Base-by-base conservation (phyloP, 2,329 filamentous ascomycete species). In the Exophiala viscosa region DNA sequence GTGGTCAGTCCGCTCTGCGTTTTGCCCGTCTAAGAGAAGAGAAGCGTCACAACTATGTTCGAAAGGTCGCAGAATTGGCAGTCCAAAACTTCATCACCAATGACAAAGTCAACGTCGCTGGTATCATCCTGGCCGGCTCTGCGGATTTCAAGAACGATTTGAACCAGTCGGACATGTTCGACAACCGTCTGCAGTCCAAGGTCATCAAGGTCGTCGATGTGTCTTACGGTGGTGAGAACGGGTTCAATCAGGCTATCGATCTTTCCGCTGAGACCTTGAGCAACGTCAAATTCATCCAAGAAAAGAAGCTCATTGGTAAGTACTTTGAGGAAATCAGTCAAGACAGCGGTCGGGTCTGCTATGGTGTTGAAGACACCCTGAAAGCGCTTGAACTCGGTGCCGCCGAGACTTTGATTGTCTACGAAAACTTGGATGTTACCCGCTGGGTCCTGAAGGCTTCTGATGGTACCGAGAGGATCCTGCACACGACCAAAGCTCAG, bases 201-300 rank as follows among this genome's bases (percentile, higher is more conserved):
- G 93, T 99, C 67, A 97, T 99, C 82, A 99, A 99, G 77, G 88
- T 99, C 40, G 95, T 99, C 33, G 93, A 99, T 71, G 95, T 99
- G 40, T 97, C 92, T 11, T 99, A 99, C 67, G 93, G 93, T 71
- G 93, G 93, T 64, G 95, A 99, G 77, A 97, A 97, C 78, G 93
- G 93, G 42, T 99, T 99, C 82, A 99, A 99, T 78, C 95, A 99
- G 77, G 93, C 93, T 55, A 99, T 99, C 60, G 93, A 99, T 70
- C 75, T 99, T 66, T 87, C 93, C 20, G 83, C 90, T 6, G 95
- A 99, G 79, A 99, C 93, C 6, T 82, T 99, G 43, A 88, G 91
- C 74, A 99, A 97, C 70, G 93, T 99, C 82, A 99, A 99, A 77
- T 99, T 99, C 73, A 96, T 99, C 71, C 93, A 99, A 75, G 93